These are phyloP conservation scores for Karstenula rhodostoma DNA, from an alignment of 2,329 filamentous ascomycete genomes.

Conservation along the genomic window DNA sequence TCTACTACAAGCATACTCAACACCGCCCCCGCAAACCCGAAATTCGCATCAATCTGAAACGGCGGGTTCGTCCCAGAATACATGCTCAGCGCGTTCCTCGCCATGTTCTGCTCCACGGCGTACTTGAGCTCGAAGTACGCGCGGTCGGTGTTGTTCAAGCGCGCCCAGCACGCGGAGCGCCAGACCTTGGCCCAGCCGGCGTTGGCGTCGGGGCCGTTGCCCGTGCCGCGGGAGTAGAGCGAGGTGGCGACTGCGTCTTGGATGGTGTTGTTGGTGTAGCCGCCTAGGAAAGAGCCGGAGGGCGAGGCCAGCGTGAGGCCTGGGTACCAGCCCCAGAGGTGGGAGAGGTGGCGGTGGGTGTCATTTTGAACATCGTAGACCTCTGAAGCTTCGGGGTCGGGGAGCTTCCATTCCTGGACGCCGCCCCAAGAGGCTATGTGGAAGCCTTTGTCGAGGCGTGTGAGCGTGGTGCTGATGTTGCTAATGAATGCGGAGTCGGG, in stretches of 20 bases:
- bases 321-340: conserved; percentile 65
- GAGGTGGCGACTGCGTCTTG: conserved; percentile 57
- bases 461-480: conserved; percentile 53
- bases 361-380: conserved; percentile 44
- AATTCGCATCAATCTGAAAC: conserved; percentile 69
- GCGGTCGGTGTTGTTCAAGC: conserved; percentile 59
- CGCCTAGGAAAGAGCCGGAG: conserved; percentile 26
- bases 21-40: conserved; percentile 63
- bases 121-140: conserved; percentile 61
- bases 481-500: conserved; percentile 44
- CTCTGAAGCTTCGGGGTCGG: conserved; percentile 50
- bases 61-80: conserved; percentile 57
- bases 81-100: conserved; percentile 60
- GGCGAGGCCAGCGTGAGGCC: conserved; percentile 59
- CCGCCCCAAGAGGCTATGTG: conserved; percentile 55
- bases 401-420: conserved; percentile 62
- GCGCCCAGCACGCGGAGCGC: conserved; percentile 65
- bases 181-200: conserved; percentile 68
- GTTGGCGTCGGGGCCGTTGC: conserved; percentile 59
- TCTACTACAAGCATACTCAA: conserved; percentile 63
- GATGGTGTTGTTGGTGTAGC: conserved; percentile 56
- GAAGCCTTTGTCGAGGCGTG: conserved; percentile 61
- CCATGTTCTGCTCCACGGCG: conserved; percentile 61
- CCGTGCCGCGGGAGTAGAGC: conserved; percentile 57
- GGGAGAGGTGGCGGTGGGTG: conserved; percentile 63